Evolutionary conservation across 164 flowering plant species (phyloP), one percentile per base, ranked within the genome.

Genomic region (Liquidambar formosana): DNA sequence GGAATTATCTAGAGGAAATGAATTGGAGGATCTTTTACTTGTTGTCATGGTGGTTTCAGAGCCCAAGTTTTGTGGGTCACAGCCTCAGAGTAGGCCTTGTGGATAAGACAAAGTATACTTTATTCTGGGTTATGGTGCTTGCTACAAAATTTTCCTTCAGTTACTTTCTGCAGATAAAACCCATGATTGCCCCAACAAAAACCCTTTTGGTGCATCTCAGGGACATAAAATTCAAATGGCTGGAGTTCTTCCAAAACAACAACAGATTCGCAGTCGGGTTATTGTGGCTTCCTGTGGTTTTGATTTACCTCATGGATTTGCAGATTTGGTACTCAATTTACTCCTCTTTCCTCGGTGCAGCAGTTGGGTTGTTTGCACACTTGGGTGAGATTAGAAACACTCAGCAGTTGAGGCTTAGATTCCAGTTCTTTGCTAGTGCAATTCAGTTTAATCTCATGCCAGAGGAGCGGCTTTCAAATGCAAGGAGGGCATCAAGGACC

Each of bases 371-470:
- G 73, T 83, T 88, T 64, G 70, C 67, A 0, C 92, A 88, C 63
- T 79, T 88, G 86, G 92, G 92, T 59, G 92, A 88, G 76, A 88
- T 88, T 47, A 82, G 92, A 21, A n/a, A n/a, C n/a, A n/a, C n/a
- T n/a, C n/a, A n/a, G n/a, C n/a, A n/a, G n/a, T n/a, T n/a, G n/a
- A n/a, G n/a, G n/a, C n/a, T n/a, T n/a, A n/a, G n/a, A n/a, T n/a
- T n/a, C n/a, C n/a, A n/a, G n/a, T n/a, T n/a, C n/a, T n/a, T n/a
- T n/a, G n/a, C n/a, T n/a, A n/a, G n/a, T n/a, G n/a, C n/a, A n/a
- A n/a, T n/a, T n/a, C 89, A 88, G 77, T 88, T 88, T 69, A 88
- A 84, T 75, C 87, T 88, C 61, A 83, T 88, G 90, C 90, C 92
- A 0, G 88, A 86, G 68, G 92, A 88, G 81, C 92, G 84, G 73